Conservation (phyloP, 352 stramenopile genomes). For the Phytophthora tentaculata region DNA sequence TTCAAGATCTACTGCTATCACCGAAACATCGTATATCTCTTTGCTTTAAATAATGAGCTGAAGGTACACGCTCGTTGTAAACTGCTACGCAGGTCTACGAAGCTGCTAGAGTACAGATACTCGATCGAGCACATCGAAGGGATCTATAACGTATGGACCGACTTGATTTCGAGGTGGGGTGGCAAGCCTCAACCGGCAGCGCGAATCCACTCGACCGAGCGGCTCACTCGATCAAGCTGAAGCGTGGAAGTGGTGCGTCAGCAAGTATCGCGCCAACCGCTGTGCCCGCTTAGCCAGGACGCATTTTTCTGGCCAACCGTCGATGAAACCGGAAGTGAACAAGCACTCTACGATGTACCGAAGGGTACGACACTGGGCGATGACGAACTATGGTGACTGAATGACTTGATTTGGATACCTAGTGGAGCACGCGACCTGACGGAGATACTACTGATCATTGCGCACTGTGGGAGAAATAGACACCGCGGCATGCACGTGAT, state of each 20-base stretch:
- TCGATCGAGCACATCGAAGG: background rate
- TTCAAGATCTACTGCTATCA: background rate
- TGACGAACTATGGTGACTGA: constrained; percentile 9
- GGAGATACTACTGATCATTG: constrained; percentile 4
- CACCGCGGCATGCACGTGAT: constrained; percentile 20
- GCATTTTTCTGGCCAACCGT: constrained; percentile 7
- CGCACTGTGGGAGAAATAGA: constrained; percentile 10
- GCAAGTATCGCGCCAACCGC: background rate
- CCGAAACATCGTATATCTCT: background rate
- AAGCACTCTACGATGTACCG: background rate
- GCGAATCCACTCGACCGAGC: constrained; percentile 3
- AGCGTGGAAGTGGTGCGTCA: background rate
- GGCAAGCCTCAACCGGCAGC: constrained; percentile 1
- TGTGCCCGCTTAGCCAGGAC: constrained; percentile 7
- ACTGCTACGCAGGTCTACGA: background rate
- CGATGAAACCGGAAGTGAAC: constrained; percentile 1
- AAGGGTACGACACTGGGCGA: background rate
- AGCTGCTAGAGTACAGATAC: background rate
- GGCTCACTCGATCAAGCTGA: background rate
- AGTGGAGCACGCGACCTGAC: background rate
- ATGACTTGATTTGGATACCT: constrained; percentile 12
- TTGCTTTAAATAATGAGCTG: background rate
- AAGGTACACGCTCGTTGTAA: background rate
- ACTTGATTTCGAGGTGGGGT: background rate
- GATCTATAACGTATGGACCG: background rate